These are phyloP conservation scores for Kurtzmaniella quercitrusa DNA, from an alignment of 1,139 yeast genomes.

Conservation along the genomic window DNA sequence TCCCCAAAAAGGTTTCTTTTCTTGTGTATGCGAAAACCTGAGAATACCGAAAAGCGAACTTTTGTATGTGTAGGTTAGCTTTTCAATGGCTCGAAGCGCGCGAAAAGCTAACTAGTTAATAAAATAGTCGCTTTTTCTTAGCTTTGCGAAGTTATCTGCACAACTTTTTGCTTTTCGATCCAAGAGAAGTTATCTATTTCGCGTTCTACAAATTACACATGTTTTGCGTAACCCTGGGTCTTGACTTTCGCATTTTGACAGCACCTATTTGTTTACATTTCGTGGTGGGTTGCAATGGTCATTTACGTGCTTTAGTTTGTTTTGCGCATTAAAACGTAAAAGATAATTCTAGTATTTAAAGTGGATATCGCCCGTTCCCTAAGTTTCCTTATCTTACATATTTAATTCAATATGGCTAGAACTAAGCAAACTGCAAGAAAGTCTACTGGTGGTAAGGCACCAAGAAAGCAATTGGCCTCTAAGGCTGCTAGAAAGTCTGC, in stretches of 20 bases:
- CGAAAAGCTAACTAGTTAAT: conserved; percentile 1
- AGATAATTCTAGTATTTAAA: background rate
- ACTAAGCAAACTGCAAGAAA: conserved; percentile 98
- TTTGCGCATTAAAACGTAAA: background rate
- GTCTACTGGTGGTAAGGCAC: conserved; percentile 99
- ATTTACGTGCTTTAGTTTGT: background rate
- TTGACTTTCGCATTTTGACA: background rate
- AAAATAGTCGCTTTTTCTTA: background rate
- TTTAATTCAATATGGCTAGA: conserved; percentile 74
- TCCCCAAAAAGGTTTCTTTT: conserved; percentile 4
- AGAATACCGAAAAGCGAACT: conserved; percentile 6
- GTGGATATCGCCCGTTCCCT: background rate
- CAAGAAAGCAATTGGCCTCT: conserved; percentile 98
- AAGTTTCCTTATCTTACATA: conserved; percentile 6
- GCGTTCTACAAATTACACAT: background rate
- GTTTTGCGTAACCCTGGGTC: background rate
- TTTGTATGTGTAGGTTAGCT: conserved; percentile 7
- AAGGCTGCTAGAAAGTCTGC: conserved; percentile 99
- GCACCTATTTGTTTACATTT: conserved; percentile 1
- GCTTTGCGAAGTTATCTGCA: background rate
- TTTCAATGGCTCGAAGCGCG: conserved; percentile 2
- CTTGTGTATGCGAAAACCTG: conserved; percentile 7
- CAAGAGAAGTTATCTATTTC: background rate
- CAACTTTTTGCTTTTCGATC: background rate
- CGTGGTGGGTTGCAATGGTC: background rate